phyloP scores from a whole-genome alignment of 257 asterid genomes.

The Prunella vulgaris region DNA sequence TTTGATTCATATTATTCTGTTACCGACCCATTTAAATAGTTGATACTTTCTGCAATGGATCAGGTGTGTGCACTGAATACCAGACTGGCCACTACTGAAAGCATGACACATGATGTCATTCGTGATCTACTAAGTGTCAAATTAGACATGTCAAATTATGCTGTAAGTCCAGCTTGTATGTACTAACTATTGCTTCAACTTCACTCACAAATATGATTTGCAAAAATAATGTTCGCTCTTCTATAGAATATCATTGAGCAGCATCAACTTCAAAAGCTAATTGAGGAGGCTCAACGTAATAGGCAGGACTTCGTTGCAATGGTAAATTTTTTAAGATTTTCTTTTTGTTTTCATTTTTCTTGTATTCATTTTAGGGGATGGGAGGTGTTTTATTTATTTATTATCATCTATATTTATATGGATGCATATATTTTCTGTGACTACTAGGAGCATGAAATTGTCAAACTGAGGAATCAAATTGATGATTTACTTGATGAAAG shows the following conservation, averaged over 20 bases:
- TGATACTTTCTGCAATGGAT: constrained; percentile 8
- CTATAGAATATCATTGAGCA: constrained; percentile 64
- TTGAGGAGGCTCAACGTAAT: constrained; percentile 71
- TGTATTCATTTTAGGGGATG: no score
- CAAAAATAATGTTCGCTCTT: constrained; percentile 4
- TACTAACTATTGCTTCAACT: neutral
- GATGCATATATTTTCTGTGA: constrained; percentile 23
- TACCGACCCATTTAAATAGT: constrained; percentile 6
- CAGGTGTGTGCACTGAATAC: constrained; percentile 75
- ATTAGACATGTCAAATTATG: constrained; percentile 75
- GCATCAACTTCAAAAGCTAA: constrained; percentile 65
- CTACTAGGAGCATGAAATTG: constrained; percentile 58
- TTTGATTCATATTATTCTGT: constrained; percentile 2
- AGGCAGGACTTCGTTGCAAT: constrained; percentile 43
- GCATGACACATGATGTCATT: constrained; percentile 94
- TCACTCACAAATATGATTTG: constrained; percentile 10
- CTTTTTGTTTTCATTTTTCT: neutral
- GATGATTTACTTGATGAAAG: constrained; percentile 60
- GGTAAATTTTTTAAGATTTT: constrained; percentile 37
- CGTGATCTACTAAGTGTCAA: constrained; percentile 92
- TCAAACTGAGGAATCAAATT: constrained; percentile 50
- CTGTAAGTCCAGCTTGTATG: constrained; percentile 45
- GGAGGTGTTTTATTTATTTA: neutral
- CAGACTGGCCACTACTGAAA: constrained; percentile 79
- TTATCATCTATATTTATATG: neutral